A percentile compares a stretch with the other conserved stretches of the same genome.
Evolutionary conservation across 192 early-diverging fungal species (phyloP).

Genomic region (Martensiomyces pterosporus): DNA sequence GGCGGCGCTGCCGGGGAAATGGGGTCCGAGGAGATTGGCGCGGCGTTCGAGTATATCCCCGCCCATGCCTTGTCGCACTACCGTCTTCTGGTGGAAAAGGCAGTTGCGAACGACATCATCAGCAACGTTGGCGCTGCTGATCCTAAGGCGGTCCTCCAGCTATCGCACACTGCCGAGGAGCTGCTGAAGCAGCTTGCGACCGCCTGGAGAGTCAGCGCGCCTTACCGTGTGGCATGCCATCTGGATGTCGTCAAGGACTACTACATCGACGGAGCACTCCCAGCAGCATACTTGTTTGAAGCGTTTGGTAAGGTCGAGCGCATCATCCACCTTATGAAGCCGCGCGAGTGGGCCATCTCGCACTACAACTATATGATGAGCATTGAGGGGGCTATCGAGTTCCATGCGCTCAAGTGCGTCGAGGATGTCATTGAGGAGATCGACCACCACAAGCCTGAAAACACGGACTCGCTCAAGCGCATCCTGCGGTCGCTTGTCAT

Average conservation of each 20-base stretch:
- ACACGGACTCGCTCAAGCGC: constrained; percentile 14
- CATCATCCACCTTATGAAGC: constrained; percentile 45
- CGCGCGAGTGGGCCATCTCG: constrained; percentile 38
- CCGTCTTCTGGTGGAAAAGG: constrained; percentile 21
- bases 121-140: not conserved
- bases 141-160: constrained; percentile 10
- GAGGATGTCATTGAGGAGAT: constrained; percentile 43
- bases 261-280: constrained; percentile 29
- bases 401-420: constrained; percentile 23
- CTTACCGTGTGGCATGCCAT: constrained; percentile 44
- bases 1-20: constrained; percentile 24
- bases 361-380: constrained; percentile 39
- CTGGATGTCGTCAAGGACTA: constrained; percentile 37
- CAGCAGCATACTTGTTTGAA: constrained; percentile 39
- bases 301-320: constrained; percentile 46
- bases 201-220: constrained; percentile 44
- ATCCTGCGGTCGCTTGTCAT: constrained; percentile 31
- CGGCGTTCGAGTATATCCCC: constrained; percentile 48
- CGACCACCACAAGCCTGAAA: constrained; percentile 37
- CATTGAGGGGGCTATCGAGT: constrained; percentile 36
- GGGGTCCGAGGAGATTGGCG: constrained; percentile 30
- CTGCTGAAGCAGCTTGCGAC: constrained; percentile 41
- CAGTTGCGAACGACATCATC: constrained; percentile 40
- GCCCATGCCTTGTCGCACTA: constrained; percentile 30
- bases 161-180: constrained; percentile 35